Evolutionary conservation across 2,329 filamentous ascomycete genomes (phyloP), one percentile per base, ranked within the genome.

Genomic region (Neonectria ditissima): DNA sequence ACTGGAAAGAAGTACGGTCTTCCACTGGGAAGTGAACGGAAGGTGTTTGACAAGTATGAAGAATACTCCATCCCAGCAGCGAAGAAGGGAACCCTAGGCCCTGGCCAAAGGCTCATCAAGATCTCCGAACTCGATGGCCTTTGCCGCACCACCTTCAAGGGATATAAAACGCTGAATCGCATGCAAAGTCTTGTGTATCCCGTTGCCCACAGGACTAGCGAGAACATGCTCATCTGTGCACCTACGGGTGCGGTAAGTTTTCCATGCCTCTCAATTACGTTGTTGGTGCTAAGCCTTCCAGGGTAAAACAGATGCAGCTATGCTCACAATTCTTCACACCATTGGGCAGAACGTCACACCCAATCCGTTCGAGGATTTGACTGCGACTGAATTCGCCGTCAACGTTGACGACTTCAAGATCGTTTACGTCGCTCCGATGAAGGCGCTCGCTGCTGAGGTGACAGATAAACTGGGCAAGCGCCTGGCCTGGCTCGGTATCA

Each of bases 361-460:
- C 0, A 94, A 89, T 69, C 95, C 94, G 0, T 84, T 91, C 10
- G 92, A 97, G 61, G 83, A 93, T 43, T 88, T 88, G 0, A 82
- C 89, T 57, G 89, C 91, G 1, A 89, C 86, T 0, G 92, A 97
- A 41, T 97, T 97, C 75, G 87, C 87, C 1, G 92, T 97, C n/a
- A 86, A 91, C 62, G 82, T 89, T 0, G 92, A 97, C 55, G 93
- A 97, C 72, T 97, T 98, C 86, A 98, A 99, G 80, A 95, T 99
- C 72, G 94, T 99, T 60, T 99, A 99, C 72, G 96, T 99, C 43
- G 96, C 97, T 1, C 97, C 96, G 0, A 99, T 99, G 97, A 99
- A 99, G 79, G 97, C 96, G 1, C 84, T 99, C 18, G 97, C 97
- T 5, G 96, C 97, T 8, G 96, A 99, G 80, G 92, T 99, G 43